Conservation (phyloP, 2,329 filamentous ascomycete species). For the Arthrobotrys sinensis region DNA sequence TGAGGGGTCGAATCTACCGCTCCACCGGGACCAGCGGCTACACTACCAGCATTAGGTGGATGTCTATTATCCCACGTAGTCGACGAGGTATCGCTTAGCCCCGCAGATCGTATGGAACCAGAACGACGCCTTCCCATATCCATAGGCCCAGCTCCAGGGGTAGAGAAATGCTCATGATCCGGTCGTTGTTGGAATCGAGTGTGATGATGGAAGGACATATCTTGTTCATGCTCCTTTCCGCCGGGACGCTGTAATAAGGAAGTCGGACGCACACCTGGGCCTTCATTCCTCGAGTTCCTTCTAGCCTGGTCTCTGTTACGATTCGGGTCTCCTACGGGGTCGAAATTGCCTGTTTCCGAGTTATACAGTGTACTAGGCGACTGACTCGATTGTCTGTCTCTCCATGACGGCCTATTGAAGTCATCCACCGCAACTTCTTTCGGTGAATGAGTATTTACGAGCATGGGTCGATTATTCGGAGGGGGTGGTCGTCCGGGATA, state of each 20-base stretch:
- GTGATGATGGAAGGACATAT: slow-evolving; percentile 41
- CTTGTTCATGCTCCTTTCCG: slow-evolving; percentile 39
- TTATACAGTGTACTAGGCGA: slow-evolving; percentile 55
- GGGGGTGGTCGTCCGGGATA: slow-evolving; percentile 36
- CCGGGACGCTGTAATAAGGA: slow-evolving; percentile 42
- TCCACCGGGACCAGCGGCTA: slow-evolving; percentile 18
- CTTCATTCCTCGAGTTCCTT: slow-evolving; percentile 45
- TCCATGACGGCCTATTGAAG: slow-evolving; percentile 51
- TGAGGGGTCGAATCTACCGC: slow-evolving; percentile 15
- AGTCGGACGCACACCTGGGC: slow-evolving; percentile 45
- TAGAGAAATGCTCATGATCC: slow-evolving; percentile 31
- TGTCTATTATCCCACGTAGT: slow-evolving; percentile 41
- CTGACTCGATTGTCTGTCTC: slow-evolving; percentile 48
- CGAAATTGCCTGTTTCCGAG: slow-evolving; percentile 57
- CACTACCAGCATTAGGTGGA: slow-evolving; percentile 16
- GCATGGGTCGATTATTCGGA: slow-evolving; percentile 16
- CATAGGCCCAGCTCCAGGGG: not conserved
- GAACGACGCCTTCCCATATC: slow-evolving; percentile 53
- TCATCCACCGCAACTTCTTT: slow-evolving; percentile 57
- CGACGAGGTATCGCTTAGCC: slow-evolving; percentile 54
- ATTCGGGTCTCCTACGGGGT: slow-evolving; percentile 45
- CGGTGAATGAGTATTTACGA: slow-evolving; percentile 34
- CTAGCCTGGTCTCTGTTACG: slow-evolving; percentile 45
- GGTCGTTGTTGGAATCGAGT: slow-evolving; percentile 35
- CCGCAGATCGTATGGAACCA: slow-evolving; percentile 43